Conservation (phyloP, 2,329 filamentous ascomycete species). For the Exophiala mesophila region DNA sequence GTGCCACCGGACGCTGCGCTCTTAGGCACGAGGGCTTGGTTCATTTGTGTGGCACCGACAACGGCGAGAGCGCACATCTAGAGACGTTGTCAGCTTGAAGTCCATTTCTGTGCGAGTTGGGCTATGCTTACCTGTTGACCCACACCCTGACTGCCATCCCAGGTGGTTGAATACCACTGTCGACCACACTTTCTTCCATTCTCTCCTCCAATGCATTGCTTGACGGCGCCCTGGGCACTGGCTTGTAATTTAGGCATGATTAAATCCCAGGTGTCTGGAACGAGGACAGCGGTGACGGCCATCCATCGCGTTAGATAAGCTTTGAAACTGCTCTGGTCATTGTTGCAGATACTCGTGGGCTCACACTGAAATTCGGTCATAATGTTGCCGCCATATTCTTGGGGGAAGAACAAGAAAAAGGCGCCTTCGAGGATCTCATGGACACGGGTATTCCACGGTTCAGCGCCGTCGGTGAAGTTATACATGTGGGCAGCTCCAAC, state of each 20-base stretch:
- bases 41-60: slow-evolving; percentile 56
- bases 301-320: slow-evolving; percentile 65
- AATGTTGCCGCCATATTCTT: slow-evolving; percentile 44
- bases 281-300: slow-evolving; percentile 56
- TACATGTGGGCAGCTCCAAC: slow-evolving; percentile 63
- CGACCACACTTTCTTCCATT: slow-evolving; percentile 60
- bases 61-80: slow-evolving; percentile 60
- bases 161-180: slow-evolving; percentile 53
- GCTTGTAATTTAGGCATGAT: slow-evolving; percentile 56
- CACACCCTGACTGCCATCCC: slow-evolving; percentile 57
- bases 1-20: slow-evolving; percentile 56
- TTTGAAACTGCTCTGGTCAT: slow-evolving; percentile 70
- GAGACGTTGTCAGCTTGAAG: slow-evolving; percentile 7
- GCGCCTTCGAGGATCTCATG: slow-evolving; percentile 52
- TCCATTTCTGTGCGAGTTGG: no score
- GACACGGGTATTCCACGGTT: slow-evolving; percentile 54
- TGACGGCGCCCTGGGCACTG: slow-evolving; percentile 57
- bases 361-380: slow-evolving; percentile 67
- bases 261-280: slow-evolving; percentile 51
- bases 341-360: slow-evolving; percentile 54
- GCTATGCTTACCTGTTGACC: slow-evolving; percentile 55
- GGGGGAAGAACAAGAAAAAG: slow-evolving; percentile 48
- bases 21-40: slow-evolving; percentile 43
- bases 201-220: slow-evolving; percentile 57
- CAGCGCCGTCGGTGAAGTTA: slow-evolving; percentile 53